Evolutionary conservation across 371 early-diverging fungal genomes (phyloP), one percentile per base, ranked within the genome.

Genomic region (Cokeromyces recurvatus): DNA sequence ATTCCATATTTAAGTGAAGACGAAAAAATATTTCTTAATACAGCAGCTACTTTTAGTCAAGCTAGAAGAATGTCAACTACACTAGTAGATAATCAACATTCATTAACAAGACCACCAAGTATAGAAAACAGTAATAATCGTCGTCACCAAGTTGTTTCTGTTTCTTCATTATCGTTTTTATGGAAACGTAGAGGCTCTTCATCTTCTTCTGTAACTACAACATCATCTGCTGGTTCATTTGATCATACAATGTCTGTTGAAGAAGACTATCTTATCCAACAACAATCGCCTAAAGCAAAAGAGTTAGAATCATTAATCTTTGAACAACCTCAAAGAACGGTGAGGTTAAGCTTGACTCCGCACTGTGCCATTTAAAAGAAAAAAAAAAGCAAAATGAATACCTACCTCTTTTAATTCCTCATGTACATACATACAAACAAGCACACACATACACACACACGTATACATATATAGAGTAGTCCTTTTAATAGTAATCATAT

Each of bases 291-390:
- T 9, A 62, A 62, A 38, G 53, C 58, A 25, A 62, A 24, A 48
- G 58, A 57, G 34, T 45, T 62, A 10, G 63, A 62, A 51, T 57
- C 38, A 3, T 32, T 62, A 4, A 62, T 62, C 39, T 57, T 62
- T 32, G 51, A 57, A 23, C 53, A 62, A 19, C 63, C 63, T 7
- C 54, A 53, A 29, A 42, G 57, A 35, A 62, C 63, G 8, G 43
- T 62, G n/a, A 46, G 57, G 24, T 32, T 62, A 10, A 57, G 54
- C 31, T 17, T 62, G 35, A 62, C 63, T 9, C 63, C 58, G 29
- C 44, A 51, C 24, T 59, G 55, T 35, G 60, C 60, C 6, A 43
- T 43, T 25, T 54, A 51, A 43, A n/a, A n/a, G n/a, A n/a, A n/a
- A n/a, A n/a, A n/a, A n/a, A n/a, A n/a, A n/a, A n/a, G n/a, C n/a